Conservation (phyloP, 306 rosid genomes). For the Quercus cerris region DNA sequence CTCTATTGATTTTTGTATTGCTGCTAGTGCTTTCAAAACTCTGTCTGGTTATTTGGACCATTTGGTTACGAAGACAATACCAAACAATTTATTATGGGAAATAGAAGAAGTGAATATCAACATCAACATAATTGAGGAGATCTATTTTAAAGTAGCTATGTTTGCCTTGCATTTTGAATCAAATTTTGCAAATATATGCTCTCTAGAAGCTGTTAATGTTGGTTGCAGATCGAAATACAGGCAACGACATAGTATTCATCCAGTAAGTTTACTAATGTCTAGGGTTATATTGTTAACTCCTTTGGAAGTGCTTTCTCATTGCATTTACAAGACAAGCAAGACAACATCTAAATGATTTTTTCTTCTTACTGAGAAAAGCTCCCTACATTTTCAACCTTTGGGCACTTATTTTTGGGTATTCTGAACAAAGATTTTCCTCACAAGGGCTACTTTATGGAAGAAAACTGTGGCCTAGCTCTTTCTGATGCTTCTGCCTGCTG, state of each 20-base stretch:
- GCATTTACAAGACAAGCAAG: conserved; percentile 41
- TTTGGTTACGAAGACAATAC: conserved; percentile 36
- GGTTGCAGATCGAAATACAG: conserved; percentile 41
- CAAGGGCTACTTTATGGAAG: conserved; percentile 26
- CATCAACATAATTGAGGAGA: conserved; percentile 50
- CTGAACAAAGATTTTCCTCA: conserved; percentile 35
- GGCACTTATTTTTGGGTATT: conserved; percentile 49
- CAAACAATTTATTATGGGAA: conserved; percentile 59
- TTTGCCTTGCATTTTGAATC: conserved; percentile 39
- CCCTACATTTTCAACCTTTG: conserved; percentile 70
- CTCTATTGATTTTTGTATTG: conserved; percentile 64
- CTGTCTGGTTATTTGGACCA: conserved; percentile 56
- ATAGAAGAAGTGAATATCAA: conserved; percentile 36
- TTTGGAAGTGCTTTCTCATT: conserved; percentile 46
- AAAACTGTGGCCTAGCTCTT: conserved; percentile 28
- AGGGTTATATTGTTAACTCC: conserved; percentile 60
- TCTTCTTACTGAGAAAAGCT: conserved; percentile 63
- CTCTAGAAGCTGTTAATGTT: conserved; percentile 64
- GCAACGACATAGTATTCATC: conserved; percentile 45
- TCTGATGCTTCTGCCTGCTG: conserved; percentile 72
- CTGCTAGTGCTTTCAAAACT: conserved; percentile 66
- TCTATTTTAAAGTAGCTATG: conserved; percentile 43
- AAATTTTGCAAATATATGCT: conserved; percentile 61
- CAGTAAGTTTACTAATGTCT: conserved; percentile 46
- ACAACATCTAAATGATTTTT: conserved; percentile 57